Percentiles rank a stretch among this genome's conserved stretches.
phyloP scores from a whole-genome alignment of 2,329 filamentous ascomycete species.

The Claviceps quebecensis region DNA sequence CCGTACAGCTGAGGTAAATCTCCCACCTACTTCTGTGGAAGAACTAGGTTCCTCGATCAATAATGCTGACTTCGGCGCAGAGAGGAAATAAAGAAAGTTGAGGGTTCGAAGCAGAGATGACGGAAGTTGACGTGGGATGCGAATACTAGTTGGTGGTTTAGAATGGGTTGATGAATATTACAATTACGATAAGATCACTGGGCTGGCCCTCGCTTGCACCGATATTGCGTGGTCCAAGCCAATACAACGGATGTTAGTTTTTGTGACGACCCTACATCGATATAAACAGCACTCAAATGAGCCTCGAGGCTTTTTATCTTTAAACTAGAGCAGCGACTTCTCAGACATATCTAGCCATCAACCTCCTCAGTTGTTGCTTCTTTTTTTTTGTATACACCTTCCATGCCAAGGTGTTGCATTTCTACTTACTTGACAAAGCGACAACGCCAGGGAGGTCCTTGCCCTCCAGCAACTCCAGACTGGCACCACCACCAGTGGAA shows the following conservation, averaged over 20 bases:
- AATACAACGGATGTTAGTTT: neutral
- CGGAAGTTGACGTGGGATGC: neutral
- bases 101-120: slow-evolving; percentile 53
- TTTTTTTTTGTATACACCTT: neutral
- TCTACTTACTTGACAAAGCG: slow-evolving; percentile 71
- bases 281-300: neutral
- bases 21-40: neutral
- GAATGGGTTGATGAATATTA: neutral
- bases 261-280: neutral
- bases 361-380: slow-evolving; percentile 10
- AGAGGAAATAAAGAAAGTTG: slow-evolving; percentile 91
- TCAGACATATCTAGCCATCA: slow-evolving; percentile 2
- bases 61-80: slow-evolving; percentile 26
- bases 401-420: slow-evolving; percentile 12
- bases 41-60: too few relatives aligned
- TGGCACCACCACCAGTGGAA: slow-evolving; percentile 90
- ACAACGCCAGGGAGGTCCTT: slow-evolving; percentile 91
- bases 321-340: slow-evolving; percentile 1
- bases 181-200: neutral
- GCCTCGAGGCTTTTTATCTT: too few relatives aligned
- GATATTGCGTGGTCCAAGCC: neutral
- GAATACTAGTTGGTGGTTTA: neutral
- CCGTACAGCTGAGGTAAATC: slow-evolving; percentile 76
- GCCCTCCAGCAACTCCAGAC: slow-evolving; percentile 90
- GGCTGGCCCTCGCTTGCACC: neutral